phyloP scores from a whole-genome alignment of 345 rosid genomes.

The Euphorbia tirucalli region DNA sequence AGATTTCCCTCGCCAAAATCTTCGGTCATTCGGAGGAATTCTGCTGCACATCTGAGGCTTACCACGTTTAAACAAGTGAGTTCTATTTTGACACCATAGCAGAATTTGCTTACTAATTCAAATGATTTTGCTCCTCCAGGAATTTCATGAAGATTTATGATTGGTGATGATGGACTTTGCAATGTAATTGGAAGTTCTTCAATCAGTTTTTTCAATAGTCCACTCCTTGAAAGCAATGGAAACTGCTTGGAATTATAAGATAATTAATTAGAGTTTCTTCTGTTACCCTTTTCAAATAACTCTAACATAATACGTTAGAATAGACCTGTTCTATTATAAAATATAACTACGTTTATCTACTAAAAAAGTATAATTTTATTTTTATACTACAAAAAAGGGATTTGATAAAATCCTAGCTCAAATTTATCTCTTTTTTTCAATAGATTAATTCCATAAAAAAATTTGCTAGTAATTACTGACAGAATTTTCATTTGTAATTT shows the following conservation, averaged over 20 bases:
- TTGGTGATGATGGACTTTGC: conserved; percentile 36
- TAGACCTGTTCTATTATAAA: too few relatives aligned
- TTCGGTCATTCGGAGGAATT: conserved; percentile 80
- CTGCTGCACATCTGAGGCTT: conserved; percentile 78
- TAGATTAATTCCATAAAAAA: too few relatives aligned
- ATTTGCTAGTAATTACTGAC: too few relatives aligned
- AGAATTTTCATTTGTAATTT: too few relatives aligned
- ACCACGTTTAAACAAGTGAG: conserved; percentile 60
- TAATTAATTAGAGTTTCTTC: background rate
- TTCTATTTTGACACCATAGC: conserved; percentile 71
- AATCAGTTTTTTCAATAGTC: conserved; percentile 53
- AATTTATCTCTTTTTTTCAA: too few relatives aligned
- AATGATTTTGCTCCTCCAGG: conserved; percentile 83
- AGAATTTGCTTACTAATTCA: conserved; percentile 70
- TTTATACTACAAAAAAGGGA: too few relatives aligned
- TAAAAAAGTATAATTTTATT: too few relatives aligned
- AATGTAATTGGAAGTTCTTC: conserved; percentile 38
- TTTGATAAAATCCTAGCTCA: too few relatives aligned
- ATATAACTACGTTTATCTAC: too few relatives aligned
- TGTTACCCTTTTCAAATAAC: too few relatives aligned
- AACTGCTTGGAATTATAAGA: conserved; percentile 42
- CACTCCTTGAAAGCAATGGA: conserved; percentile 88
- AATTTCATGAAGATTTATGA: conserved; percentile 59
- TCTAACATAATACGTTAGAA: too few relatives aligned
- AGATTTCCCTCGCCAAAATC: conserved; percentile 73